Evolutionary conservation across 805 yeast species (phyloP), one percentile per base, ranked within the genome.

Genomic region (Sugiyamaella boreocaroliniensis): DNA sequence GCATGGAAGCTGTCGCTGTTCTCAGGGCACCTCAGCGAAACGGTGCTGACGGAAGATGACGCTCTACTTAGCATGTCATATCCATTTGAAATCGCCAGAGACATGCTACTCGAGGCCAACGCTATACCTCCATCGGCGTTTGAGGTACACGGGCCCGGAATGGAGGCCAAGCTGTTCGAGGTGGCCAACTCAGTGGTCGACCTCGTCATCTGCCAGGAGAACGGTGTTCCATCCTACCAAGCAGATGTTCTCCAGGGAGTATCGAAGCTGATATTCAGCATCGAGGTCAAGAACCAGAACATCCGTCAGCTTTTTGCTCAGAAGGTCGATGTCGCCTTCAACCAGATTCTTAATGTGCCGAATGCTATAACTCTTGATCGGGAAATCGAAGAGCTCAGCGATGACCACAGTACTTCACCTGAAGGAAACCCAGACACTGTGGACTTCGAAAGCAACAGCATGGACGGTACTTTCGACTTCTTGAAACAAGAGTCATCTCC

Each of bases 111-210:
- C 18, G 56, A 50, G 2, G 47, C 52, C 7, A n/a, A 48, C 10
- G 15, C 41, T 18, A 50, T 53, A 9, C 41, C 53, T 10, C 20
- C 48, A n/a, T 20, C 46, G 15, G 50, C 51, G 10, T 53, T 53
- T 50, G 56, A 53, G 40, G 54, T 50, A 1, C 56, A 53, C 34
- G 56, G 56, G 12, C 56, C 56, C 2, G 56, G 56, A 4, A 53
- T 53, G 53, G 56, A 53, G 47, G 49, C 47, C 40, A 53, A 53
- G 42, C 40, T 53, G 40, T 50, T 43, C 19, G 55, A 52, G 43
- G 48, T 52, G 11, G 51, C 51, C 10, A 52, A 48, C 29, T 41
- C 51, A n/a, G 41, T 52, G 15, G 51, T 52, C 2, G 55, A 52
- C 29, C 48, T 48, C 29, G 52, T 52, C 18, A 22, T 52, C 4